Evolutionary conservation across 228 moss, liverwort and hornwort species (phyloP), one percentile per base, ranked within the genome.

Genomic region (Sphagnum magellanicum): DNA sequence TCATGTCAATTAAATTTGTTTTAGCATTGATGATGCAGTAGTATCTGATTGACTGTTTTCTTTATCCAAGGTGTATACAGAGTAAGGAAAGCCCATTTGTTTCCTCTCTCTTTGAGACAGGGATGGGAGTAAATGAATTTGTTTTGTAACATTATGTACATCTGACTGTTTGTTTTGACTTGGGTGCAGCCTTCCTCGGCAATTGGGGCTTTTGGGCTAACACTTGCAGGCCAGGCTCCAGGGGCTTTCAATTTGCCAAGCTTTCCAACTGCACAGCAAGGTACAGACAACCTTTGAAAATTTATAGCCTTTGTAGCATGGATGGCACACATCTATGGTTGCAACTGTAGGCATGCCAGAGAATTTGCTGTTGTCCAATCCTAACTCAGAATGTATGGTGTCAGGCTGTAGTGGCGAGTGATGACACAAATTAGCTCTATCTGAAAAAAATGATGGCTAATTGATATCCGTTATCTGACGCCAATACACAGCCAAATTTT

Each of bases 231-330:
- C 10, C 86, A 87, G 51, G 52, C 83, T 16, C 67, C 79, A 17
- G 74, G 79, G n/a, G 76, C 84, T 12, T 88, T 82, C 72, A 68
- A 68, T 68, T 88, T 84, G 64, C 72, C 85, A n/a, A 79, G 6
- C 72, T 84, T 84, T 52, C 84, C 78, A 66, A 63, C 82, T 16
- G 71, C 88, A 10, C 85, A 84, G 60, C 82, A 79, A 81, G 84
- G 88, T 88, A 74, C 16, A 12, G 1, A 32, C 32, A 32, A 32
- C 32, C 3, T 32, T 32, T 32, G 32, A 32, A 32, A 32, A 3
- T 32, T 32, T 32, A 32, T 32, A 32, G 32, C 32, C 32, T 32
- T 32, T 32, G 32, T 32, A 32, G 32, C 32, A 32, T 32, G 32
- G 32, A 8, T 51, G 50, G 32, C 11, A 59, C 58, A 8, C 10